Conservation (phyloP, 345 rosid genomes). For the Erodium maritimum region DNA sequence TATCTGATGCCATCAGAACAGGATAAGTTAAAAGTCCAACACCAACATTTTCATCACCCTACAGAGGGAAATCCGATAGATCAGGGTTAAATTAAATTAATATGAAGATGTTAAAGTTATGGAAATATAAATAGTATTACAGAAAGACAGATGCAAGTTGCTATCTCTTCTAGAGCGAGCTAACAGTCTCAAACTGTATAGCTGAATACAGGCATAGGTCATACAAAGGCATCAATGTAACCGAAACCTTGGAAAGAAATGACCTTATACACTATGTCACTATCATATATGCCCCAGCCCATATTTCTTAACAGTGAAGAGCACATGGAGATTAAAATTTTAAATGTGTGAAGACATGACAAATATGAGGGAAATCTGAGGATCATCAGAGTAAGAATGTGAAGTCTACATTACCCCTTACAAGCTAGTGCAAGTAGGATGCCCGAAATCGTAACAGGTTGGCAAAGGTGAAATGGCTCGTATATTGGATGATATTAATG, state of each 20-base stretch:
- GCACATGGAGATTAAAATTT: background rate
- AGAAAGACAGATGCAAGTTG: slow-evolving; percentile 5
- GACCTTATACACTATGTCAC: background rate
- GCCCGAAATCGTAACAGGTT: background rate
- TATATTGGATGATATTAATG: too few relatives aligned
- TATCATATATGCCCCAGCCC: background rate
- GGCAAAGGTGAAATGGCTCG: too few relatives aligned
- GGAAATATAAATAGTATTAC: background rate
- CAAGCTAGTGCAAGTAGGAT: background rate
- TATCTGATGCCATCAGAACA: slow-evolving; percentile 83
- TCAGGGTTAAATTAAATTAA: slow-evolving; percentile 4
- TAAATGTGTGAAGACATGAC: background rate
- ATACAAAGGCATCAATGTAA: background rate
- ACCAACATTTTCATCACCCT: slow-evolving; percentile 83
- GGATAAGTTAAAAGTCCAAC: slow-evolving; percentile 80
- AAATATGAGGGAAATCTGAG: background rate
- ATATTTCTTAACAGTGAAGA: background rate
- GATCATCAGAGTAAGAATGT: background rate
- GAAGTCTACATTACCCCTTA: background rate
- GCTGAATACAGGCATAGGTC: background rate
- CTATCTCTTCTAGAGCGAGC: background rate
- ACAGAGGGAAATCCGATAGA: slow-evolving; percentile 15
- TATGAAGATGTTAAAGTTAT: background rate
- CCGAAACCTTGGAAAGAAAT: too few relatives aligned
- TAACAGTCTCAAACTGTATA: background rate